Percentiles rank a stretch among this genome's conserved stretches.
phyloP scores from a whole-genome alignment of 106 monocot genomes.

The Allium sativum region DNA sequence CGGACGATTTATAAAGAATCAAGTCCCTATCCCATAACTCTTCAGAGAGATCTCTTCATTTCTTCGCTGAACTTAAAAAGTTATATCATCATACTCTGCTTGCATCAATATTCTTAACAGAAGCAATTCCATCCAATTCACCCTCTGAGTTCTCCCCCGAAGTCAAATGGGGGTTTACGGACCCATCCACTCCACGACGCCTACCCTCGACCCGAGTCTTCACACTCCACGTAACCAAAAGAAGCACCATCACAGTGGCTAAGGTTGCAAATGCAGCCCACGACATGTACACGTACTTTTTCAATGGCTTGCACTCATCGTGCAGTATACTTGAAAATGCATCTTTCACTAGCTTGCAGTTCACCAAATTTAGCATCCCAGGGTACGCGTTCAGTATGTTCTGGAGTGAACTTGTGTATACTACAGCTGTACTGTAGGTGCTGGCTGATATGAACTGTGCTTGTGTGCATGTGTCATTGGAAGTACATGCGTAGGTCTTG shows the following conservation, averaged over 20 bases:
- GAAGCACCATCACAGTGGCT: slow-evolving; percentile 28
- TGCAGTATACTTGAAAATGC: slow-evolving; percentile 67
- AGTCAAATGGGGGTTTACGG: slow-evolving; percentile 25
- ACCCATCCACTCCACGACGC: slow-evolving; percentile 14
- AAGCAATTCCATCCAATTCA: slow-evolving; percentile 6
- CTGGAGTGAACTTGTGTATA: slow-evolving; percentile 63
- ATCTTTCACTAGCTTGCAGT: slow-evolving; percentile 63
- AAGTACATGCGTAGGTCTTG: slow-evolving; percentile 48
- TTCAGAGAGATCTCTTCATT: neutral
- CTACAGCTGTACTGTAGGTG: slow-evolving; percentile 21
- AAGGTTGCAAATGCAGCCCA: slow-evolving; percentile 51
- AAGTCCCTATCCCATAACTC: neutral
- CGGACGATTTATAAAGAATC: neutral
- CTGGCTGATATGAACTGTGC: slow-evolving; percentile 41
- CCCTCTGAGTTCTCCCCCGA: slow-evolving; percentile 9
- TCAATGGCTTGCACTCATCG: slow-evolving; percentile 51
- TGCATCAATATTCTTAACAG: neutral
- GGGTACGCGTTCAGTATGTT: slow-evolving; percentile 57
- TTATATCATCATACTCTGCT: neutral
- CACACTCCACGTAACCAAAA: slow-evolving; percentile 20
- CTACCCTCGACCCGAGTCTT: slow-evolving; percentile 11
- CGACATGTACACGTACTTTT: slow-evolving; percentile 38
- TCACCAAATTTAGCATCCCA: slow-evolving; percentile 43
- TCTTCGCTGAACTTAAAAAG: neutral
- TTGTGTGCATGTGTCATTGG: slow-evolving; percentile 18